Percentiles rank a stretch among this genome's conserved stretches.
Conservation (phyloP, 2,329 filamentous ascomycete species). For the Colletotrichum filicis region DNA sequence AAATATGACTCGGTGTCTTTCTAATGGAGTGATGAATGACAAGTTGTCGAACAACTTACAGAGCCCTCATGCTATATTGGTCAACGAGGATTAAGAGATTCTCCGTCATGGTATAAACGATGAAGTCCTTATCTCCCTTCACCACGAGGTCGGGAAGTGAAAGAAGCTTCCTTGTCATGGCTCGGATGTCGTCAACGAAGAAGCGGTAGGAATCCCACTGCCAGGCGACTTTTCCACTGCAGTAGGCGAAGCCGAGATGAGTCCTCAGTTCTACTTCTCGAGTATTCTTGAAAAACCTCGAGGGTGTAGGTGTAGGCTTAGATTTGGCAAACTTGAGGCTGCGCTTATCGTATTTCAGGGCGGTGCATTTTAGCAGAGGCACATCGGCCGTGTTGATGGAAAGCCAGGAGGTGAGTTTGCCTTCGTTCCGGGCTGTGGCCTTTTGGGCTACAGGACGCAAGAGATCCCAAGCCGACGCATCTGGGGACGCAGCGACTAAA, state of each 20-base stretch:
- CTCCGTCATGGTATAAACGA: not conserved
- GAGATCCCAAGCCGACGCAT: not conserved
- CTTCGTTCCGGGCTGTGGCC: not conserved
- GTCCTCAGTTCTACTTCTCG: no score
- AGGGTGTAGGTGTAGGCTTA: not conserved
- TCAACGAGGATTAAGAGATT: not conserved
- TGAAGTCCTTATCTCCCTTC: constrained; percentile 4
- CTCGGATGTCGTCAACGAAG: constrained; percentile 22
- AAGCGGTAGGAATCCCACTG: constrained; percentile 1
- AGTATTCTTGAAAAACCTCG: not conserved
- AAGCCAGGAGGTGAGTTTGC: not conserved
- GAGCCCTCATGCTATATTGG: not conserved
- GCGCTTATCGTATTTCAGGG: not conserved
- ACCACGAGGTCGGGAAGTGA: not conserved
- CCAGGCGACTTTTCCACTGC: constrained; percentile 7
- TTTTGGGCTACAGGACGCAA: not conserved
- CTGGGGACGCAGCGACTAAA: not conserved
- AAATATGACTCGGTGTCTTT: not conserved
- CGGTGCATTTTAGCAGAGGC: not conserved
- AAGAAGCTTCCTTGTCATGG: not conserved
- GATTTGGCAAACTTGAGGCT: not conserved
- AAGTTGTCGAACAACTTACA: constrained; percentile 3
- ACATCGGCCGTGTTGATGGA: not conserved
- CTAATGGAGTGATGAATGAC: not conserved
- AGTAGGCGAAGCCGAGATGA: not conserved